phyloP scores from a whole-genome alignment of 1,284 basidiomycete genomes.

The Moesziomyces sp. region DNA sequence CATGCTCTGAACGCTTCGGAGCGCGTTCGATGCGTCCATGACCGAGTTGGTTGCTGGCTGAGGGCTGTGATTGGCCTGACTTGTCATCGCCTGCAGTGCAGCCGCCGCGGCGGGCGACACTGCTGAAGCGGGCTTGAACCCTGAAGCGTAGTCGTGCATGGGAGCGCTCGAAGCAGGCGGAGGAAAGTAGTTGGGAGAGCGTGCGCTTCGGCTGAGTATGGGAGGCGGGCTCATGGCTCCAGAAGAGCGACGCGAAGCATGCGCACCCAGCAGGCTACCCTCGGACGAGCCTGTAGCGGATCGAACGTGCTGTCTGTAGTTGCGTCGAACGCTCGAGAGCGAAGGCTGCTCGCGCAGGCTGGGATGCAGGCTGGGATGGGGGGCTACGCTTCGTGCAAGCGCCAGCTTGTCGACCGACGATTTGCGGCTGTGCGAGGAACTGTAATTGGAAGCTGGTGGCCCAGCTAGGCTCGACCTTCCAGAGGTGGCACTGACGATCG shows the following conservation, averaged over 20 bases:
- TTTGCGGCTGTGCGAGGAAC: conserved; percentile 29
- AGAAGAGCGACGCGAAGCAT: conserved; percentile 34
- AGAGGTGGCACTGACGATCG: conserved; percentile 15
- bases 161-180: conserved; percentile 25
- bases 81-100: conserved; percentile 31
- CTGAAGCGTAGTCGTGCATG: conserved; percentile 46
- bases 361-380: conserved; percentile 29
- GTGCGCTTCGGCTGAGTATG: conserved; percentile 45
- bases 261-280: conserved; percentile 29
- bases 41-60: conserved; percentile 16
- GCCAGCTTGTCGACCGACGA: conserved; percentile 37
- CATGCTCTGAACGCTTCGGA: conserved; percentile 26
- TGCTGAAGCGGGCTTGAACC: conserved; percentile 47
- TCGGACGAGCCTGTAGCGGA: conserved; percentile 38
- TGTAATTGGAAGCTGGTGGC: conserved; percentile 16
- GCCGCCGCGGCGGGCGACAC: conserved; percentile 42
- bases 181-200: conserved; percentile 57
- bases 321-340: conserved; percentile 34
- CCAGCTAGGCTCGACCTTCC: conserved; percentile 21
- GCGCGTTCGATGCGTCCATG: conserved; percentile 31
- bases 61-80: conserved; percentile 12
- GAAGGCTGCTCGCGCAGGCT: conserved; percentile 35
- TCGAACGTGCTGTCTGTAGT: conserved; percentile 38
- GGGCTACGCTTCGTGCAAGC: conserved; percentile 23
- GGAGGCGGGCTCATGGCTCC: conserved; percentile 40